Base-by-base conservation (phyloP, 805 yeast genomes). In the Kuraishia ogatae region DNA sequence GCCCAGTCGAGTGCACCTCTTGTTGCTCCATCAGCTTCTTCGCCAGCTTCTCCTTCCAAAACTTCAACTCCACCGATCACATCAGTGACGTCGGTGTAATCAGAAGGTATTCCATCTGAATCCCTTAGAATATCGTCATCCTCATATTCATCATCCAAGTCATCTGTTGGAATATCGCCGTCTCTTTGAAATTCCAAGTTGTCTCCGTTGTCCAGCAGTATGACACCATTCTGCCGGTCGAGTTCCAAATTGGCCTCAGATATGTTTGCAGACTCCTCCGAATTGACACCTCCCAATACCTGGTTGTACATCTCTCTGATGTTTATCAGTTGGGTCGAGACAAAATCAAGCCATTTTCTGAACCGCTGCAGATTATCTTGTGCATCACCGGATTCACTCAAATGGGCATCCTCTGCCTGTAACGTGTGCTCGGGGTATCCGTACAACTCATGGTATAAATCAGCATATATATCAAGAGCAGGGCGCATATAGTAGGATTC, bases 261-360 rank as follows among this genome's bases (percentile, higher is more conserved):
- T 73, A 76, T 57, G 75, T 64, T 62, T 71, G 67, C 39, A 53
- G 51, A 60, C 57, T 70, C 76, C 20, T 69, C 71, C 47, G 71
- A 66, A 24, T 72, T 63, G 59, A 74, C 72, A 55, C 82, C 80
- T 2, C 85, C 85, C 29, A 81, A 65, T 2, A 81, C 83, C 26
- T 78, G 82, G 64, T 80, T 81, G 61, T 81, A 80, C 67, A 80
- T 74, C 53, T 80, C 81, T 57, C 83, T 71, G 11, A 83, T 79
- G 54, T 79, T 78, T 53, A 78, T 71, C 50, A 81, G 65, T 20
- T 77, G 70, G 10, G 75, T 78, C 50, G 74, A 72, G 23, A 79
- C 77, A 64, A 79, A 81, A 68, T 76, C 74, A 39, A 72, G 73
- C 85, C 85, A 81, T 22, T 59, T 56, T 17, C 62, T 50, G 52